phyloP scores from a whole-genome alignment of 2,329 filamentous ascomycete genomes.

The Sporothrix globosa region DNA sequence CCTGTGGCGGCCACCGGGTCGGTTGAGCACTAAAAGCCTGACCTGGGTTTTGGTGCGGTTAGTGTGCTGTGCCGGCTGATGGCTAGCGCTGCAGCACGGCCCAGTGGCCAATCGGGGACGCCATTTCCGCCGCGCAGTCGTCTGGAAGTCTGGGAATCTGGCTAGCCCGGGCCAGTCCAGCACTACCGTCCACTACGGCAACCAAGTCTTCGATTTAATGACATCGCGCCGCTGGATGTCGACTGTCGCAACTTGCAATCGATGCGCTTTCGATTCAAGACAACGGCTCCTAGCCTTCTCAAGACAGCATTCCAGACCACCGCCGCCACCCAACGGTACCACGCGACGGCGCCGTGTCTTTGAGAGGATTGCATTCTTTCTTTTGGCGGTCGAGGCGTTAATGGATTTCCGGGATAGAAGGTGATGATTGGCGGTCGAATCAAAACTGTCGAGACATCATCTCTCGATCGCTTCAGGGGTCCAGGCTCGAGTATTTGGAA shows the following conservation, averaged over 20 bases:
- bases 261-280: too few relatives aligned
- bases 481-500: too few relatives aligned
- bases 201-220: neutral
- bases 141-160: too few relatives aligned
- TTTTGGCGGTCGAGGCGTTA: too few relatives aligned
- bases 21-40: neutral
- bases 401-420: too few relatives aligned
- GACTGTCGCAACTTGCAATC: too few relatives aligned
- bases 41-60: neutral
- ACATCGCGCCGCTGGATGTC: too few relatives aligned
- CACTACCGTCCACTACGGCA: neutral
- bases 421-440: too few relatives aligned
- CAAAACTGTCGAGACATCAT: too few relatives aligned
- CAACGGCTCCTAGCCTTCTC: neutral
- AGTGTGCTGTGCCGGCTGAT: neutral
- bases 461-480: too few relatives aligned
- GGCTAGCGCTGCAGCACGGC: neutral
- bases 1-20: conserved; percentile 16
- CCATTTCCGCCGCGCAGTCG: neutral
- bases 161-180: neutral
- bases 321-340: conserved; percentile 10
- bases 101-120: conserved; percentile 6
- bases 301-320: conserved; percentile 10
- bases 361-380: neutral
- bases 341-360: conserved; percentile 12